phyloP scores from a whole-genome alignment of 257 asterid genomes.

The Avicennia marina region DNA sequence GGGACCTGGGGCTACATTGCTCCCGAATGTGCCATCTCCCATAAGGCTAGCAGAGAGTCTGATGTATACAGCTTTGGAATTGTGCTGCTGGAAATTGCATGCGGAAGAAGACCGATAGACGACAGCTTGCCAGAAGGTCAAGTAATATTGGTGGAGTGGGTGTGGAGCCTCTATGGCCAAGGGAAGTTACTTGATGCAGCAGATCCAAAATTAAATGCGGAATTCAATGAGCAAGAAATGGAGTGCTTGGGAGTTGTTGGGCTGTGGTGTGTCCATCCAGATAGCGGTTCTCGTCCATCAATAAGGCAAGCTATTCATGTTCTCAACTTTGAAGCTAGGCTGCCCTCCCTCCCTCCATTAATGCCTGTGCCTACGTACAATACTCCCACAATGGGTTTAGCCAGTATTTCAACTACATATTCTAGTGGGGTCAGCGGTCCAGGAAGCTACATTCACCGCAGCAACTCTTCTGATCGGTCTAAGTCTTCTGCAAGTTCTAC shows the following conservation, averaged over 20 bases:
- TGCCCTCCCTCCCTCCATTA: conserved; percentile 23
- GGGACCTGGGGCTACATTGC: conserved; percentile 1
- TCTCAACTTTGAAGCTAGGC: conserved; percentile 11
- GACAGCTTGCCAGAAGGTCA: background rate
- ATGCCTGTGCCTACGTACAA: conserved; percentile 30
- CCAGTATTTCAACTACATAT: no score
- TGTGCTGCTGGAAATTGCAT: conserved; percentile 28
- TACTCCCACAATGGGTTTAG: background rate
- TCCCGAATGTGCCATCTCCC: conserved; percentile 30
- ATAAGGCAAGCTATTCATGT: conserved; percentile 17
- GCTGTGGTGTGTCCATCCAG: conserved; percentile 22
- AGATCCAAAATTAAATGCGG: conserved; percentile 8
- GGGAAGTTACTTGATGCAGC: conserved; percentile 23
- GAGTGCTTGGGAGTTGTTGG: conserved; percentile 22
- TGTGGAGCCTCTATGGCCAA: background rate
- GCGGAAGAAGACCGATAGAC: conserved; percentile 32
- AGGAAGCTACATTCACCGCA: no score
- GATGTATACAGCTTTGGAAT: conserved; percentile 32
- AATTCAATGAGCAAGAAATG: conserved; percentile 13
- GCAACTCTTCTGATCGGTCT: no score
- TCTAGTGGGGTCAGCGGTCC: conserved; percentile 1
- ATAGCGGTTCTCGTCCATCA: background rate
- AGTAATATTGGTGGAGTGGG: background rate
- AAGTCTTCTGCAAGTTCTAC: background rate
- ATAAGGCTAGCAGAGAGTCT: conserved; percentile 38